A percentile compares a stretch with the other conserved stretches of the same genome.
Conservation (phyloP, 176 grass and related monocot species). For the Oryza rufipogon region DNA sequence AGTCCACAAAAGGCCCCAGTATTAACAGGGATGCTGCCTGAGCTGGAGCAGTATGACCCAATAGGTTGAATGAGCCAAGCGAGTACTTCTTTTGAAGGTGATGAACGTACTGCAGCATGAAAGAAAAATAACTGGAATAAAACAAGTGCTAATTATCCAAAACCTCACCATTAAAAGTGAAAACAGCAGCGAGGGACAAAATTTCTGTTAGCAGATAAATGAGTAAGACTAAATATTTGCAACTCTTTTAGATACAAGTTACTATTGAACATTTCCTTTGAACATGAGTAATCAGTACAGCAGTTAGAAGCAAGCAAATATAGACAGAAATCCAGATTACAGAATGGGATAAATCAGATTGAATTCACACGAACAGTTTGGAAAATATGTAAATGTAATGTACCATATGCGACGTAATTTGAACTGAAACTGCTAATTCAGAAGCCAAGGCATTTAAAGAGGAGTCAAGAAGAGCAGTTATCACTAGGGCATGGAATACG, state of each 20-base stretch:
- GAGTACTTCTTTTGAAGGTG: conserved; percentile 69
- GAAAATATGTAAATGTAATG: neutral
- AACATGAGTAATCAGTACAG: neutral
- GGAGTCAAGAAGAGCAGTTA: neutral
- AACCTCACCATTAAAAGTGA: neutral
- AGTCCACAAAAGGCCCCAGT: conserved; percentile 60
- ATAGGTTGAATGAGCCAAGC: conserved; percentile 61
- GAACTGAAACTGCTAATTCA: neutral
- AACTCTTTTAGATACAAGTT: neutral
- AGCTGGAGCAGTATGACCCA: conserved; percentile 66
- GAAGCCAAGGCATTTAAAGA: neutral
- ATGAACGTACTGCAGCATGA: conserved; percentile 57
- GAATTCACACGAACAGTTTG: neutral
- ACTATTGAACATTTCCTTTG: neutral
- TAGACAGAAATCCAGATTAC: neutral
- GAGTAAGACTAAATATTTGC: neutral
- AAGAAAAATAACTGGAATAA: conserved; percentile 4
- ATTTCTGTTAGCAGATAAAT: neutral
- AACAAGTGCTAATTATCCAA: neutral
- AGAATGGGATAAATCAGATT: neutral
- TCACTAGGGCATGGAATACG: neutral
- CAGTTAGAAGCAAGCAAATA: neutral
- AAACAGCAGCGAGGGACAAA: neutral
- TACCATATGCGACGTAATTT: neutral
- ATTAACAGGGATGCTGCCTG: conserved; percentile 57